Evolutionary conservation across 345 rosid genomes (phyloP).

Genomic region (Mangifera indica): DNA sequence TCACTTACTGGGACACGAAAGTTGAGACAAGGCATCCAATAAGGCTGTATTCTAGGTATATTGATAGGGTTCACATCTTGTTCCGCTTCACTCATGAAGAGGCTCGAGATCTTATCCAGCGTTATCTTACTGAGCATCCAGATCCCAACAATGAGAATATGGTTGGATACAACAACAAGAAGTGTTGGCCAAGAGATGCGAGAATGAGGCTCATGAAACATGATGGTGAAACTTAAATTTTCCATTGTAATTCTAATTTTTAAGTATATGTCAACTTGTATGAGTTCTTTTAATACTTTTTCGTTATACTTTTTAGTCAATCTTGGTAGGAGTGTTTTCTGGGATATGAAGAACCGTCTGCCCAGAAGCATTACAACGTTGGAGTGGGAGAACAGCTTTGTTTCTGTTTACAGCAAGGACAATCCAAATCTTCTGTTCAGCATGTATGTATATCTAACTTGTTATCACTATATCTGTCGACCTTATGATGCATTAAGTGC

Average conservation of each 20-base stretch:
- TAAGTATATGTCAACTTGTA: neutral
- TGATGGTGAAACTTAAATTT: constrained; percentile 55
- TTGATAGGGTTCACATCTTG: constrained; percentile 93
- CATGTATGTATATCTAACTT: constrained; percentile 64
- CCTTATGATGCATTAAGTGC: neutral
- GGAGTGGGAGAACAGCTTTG: constrained; percentile 99
- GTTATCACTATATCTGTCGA: neutral
- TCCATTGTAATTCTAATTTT: neutral
- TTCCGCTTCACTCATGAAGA: constrained; percentile 97
- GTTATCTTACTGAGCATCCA: constrained; percentile 99
- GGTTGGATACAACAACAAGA: constrained; percentile 99
- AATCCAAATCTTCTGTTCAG: constrained; percentile 98
- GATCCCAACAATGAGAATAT: constrained; percentile 99
- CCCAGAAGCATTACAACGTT: constrained; percentile 99
- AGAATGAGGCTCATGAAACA: constrained; percentile 99
- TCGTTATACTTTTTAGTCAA: constrained; percentile 56
- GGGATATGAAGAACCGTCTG: constrained; percentile 99
- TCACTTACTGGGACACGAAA: constrained; percentile 96
- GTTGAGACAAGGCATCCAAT: constrained; percentile 98
- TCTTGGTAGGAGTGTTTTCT: constrained; percentile 99
- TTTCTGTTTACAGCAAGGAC: constrained; percentile 99
- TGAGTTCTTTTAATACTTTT: constrained; percentile 2
- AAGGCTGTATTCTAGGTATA: constrained; percentile 90
- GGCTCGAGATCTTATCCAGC: constrained; percentile 98
- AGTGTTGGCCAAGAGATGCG: constrained; percentile 99